Evolutionary conservation across 345 rosid genomes (phyloP).

Genomic region (Eucalyptus caleyi): DNA sequence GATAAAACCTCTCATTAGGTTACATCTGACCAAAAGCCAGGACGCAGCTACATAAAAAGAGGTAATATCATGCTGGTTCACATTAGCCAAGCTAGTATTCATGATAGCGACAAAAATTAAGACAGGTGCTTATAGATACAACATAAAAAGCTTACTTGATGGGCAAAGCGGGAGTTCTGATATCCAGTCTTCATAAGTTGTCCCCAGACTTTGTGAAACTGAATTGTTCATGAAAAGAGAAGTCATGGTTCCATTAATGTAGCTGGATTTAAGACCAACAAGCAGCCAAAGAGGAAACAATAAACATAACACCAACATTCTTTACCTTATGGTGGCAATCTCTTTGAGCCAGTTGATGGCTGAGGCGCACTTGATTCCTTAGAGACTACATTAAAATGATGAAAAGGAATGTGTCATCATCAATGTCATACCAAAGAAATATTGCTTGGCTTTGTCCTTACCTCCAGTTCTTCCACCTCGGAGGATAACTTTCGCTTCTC

Average conservation of each 20-base stretch:
- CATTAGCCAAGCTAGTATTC: neutral
- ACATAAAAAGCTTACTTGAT: conserved; percentile 43
- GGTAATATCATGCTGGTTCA: neutral
- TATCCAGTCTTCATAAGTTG: conserved; percentile 98
- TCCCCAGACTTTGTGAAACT: conserved; percentile 98
- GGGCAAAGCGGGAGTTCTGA: conserved; percentile 98
- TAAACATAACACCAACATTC: neutral
- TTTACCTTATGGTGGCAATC: conserved; percentile 64
- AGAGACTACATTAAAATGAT: conserved; percentile 10
- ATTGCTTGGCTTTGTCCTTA: neutral
- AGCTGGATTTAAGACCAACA: neutral
- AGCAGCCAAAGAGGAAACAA: neutral
- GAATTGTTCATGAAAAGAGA: neutral
- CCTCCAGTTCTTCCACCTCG: conserved; percentile 45
- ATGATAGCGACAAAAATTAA: neutral
- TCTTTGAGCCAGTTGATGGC: conserved; percentile 66
- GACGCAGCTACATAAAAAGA: neutral
- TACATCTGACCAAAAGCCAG: neutral
- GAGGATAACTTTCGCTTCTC: conserved; percentile 28
- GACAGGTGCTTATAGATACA: neutral
- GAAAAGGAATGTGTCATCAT: neutral
- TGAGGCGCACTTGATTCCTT: conserved; percentile 38
- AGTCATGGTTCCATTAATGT: neutral
- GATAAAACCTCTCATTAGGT: neutral
- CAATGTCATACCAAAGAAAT: no score